Base-by-base conservation (phyloP, 129 eudicot species). In the Helichrysum umbraculigerum region DNA sequence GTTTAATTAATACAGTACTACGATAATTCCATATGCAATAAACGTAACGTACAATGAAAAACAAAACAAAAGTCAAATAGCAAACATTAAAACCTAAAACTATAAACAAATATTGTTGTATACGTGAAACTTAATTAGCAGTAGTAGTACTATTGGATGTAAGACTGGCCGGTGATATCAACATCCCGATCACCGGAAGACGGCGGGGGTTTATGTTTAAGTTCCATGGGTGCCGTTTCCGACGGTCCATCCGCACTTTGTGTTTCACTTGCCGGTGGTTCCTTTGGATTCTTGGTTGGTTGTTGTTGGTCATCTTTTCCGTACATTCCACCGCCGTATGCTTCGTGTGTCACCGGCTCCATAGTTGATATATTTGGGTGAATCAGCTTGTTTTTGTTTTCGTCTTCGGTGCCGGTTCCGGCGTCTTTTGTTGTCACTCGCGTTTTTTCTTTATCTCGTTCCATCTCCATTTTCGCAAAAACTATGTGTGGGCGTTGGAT, bases 261-360 rank as follows among this genome's bases (percentile, higher is more conserved):
- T 0, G 88, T 84, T 60, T 78, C 86, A 62, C 94, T 86, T 3
- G 92, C 91, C 50, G 81, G 88, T 2, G 61, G 80, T 34, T 76
- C 70, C 3, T 7, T 19, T 3, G 63, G 50, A 39, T 75, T 65
- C 76, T 54, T 84, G 15, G 69, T 30, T 34, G 21, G 76, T 1
- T 72, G 71, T 10, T 59, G 29, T 2, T 59, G 67, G 6, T 86
- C 84, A 6, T 88, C 90, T 35, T 64, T 69, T 10, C 89, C 93
- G 71, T 91, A 86, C 88, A 86, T 84, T n/a, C 97, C 94, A 1
- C 97, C 93, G 21, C 91, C 97, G 58, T 88, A 90, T 0, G 96
- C 96, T 61, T 86, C 86, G n/a, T 54, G 59, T 5, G 86, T 84
- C 4, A 88, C 22, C 6, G 96, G 85, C 66, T 77, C 64, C 96